Conservation (phyloP, 176 grass and related monocot genomes). For the Oryza longistaminata region DNA sequence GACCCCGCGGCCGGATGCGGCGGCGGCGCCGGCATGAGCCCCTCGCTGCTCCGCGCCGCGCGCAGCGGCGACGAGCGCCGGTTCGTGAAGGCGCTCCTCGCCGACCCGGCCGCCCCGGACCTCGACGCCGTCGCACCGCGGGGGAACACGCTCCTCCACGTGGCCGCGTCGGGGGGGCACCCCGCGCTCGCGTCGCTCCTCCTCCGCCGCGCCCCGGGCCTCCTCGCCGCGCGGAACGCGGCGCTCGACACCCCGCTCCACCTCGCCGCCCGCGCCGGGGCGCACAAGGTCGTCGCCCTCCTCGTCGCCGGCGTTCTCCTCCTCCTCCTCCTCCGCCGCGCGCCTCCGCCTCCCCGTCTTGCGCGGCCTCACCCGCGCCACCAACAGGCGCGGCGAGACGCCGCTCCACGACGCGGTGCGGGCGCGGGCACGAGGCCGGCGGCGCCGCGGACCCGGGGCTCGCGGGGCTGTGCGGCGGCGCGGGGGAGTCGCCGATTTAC, state of each 20-base stretch:
- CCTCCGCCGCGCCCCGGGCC: slow-evolving; percentile 49
- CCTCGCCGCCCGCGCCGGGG: slow-evolving; percentile 45
- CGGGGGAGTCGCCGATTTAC: slow-evolving; percentile 49
- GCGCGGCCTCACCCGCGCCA: slow-evolving; percentile 33
- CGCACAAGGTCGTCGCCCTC: slow-evolving; percentile 38
- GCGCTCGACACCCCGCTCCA: slow-evolving; percentile 61
- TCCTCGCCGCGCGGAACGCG: slow-evolving; percentile 48
- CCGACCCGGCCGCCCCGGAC: slow-evolving; percentile 44
- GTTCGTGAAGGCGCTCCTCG: slow-evolving; percentile 62
- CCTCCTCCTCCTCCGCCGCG: neutral
- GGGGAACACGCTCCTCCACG: slow-evolving; percentile 58
- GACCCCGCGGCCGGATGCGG: slow-evolving; percentile 12
- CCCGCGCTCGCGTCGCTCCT: slow-evolving; percentile 33
- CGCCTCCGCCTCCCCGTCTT: neutral
- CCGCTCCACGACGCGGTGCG: slow-evolving; percentile 63
- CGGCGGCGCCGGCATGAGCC: neutral
- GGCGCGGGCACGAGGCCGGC: slow-evolving; percentile 38
- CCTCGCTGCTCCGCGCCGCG: slow-evolving; percentile 43
- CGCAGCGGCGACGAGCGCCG: slow-evolving; percentile 48
- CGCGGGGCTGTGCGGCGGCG: slow-evolving; percentile 16
- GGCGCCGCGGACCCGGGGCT: slow-evolving; percentile 38
- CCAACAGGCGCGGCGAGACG: slow-evolving; percentile 55
- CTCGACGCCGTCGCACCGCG: slow-evolving; percentile 39
- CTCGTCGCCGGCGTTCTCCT: slow-evolving; percentile 11
- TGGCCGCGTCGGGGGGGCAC: slow-evolving; percentile 29